Percentiles rank a stretch among this genome's conserved stretches.
Conservation (phyloP, 192 early-diverging fungal species). For the Paraglomus brasilianum region DNA sequence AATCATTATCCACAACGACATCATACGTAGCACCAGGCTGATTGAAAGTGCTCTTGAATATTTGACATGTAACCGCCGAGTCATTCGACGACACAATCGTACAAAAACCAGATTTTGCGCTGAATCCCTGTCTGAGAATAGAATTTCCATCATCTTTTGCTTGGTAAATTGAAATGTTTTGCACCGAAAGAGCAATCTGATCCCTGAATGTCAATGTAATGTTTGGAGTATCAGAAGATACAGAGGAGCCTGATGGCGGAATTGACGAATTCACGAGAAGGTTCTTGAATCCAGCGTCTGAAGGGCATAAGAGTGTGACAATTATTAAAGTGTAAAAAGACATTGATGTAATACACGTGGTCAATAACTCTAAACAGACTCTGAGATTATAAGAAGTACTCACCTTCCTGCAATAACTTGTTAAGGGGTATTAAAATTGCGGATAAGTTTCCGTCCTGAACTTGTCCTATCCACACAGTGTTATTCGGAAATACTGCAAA, state of each 20-base stretch:
- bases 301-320: too few species aligned
- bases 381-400: too few species aligned
- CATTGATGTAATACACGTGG: too few species aligned
- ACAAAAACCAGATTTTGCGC: not conserved
- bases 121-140: not conserved
- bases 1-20: slow-evolving; percentile 22
- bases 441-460: too few species aligned
- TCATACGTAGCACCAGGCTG: not conserved
- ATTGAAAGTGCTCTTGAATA: not conserved
- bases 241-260: not conserved
- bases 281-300: not conserved
- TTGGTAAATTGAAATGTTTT: slow-evolving; percentile 19
- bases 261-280: not conserved
- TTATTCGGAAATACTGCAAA: not conserved
- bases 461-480: slow-evolving; percentile 6
- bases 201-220: not conserved
- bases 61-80: not conserved
- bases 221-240: not conserved
- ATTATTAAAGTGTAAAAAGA: too few species aligned
- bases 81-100: not conserved
- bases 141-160: not conserved
- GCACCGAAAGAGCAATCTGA: not conserved
- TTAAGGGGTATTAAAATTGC: too few species aligned
- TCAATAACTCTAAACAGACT: too few species aligned
- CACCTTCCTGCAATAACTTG: too few species aligned